Evolutionary conservation across 106 monocot species (phyloP).

Genomic region (Cymbidium sinense): DNA sequence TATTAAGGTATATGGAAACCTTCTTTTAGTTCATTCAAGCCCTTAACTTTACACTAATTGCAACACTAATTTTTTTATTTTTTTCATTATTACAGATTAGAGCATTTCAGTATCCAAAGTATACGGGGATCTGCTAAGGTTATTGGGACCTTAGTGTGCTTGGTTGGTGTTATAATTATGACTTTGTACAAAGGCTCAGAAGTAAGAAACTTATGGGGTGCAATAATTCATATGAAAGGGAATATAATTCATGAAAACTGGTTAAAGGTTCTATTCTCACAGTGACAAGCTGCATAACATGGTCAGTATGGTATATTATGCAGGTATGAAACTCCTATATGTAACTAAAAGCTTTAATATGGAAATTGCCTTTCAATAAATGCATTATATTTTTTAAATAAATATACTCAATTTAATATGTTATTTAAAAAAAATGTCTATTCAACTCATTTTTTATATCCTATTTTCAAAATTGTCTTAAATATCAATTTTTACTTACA

Average conservation of each 20-base stretch:
- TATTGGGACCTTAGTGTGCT: slow-evolving; percentile 52
- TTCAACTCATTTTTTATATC: too few species aligned
- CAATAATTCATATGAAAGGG: slow-evolving; percentile 48
- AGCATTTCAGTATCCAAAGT: slow-evolving; percentile 40
- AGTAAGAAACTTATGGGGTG: slow-evolving; percentile 33
- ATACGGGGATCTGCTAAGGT: slow-evolving; percentile 56
- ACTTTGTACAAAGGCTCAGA: slow-evolving; percentile 75
- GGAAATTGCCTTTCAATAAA: not conserved
- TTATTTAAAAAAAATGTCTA: too few species aligned
- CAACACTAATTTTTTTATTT: not conserved
- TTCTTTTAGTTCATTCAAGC: too few species aligned
- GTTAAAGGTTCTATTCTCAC: slow-evolving; percentile 63
- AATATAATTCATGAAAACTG: slow-evolving; percentile 46
- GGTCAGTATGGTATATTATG: slow-evolving; percentile 80
- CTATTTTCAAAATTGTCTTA: too few species aligned
- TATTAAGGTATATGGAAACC: slow-evolving; percentile 43
- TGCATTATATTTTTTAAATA: too few species aligned
- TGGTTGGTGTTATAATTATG: slow-evolving; percentile 70
- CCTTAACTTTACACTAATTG: too few species aligned
- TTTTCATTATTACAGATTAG: slow-evolving; percentile 33
- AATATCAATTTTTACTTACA: too few species aligned
- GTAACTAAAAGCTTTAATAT: not conserved
- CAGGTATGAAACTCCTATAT: slow-evolving; percentile 35
- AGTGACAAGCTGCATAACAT: slow-evolving; percentile 68
- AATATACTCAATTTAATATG: too few species aligned